These are phyloP conservation scores for Didymella glomerata DNA, from an alignment of 2,329 filamentous ascomycete genomes.

Conservation along the genomic window DNA sequence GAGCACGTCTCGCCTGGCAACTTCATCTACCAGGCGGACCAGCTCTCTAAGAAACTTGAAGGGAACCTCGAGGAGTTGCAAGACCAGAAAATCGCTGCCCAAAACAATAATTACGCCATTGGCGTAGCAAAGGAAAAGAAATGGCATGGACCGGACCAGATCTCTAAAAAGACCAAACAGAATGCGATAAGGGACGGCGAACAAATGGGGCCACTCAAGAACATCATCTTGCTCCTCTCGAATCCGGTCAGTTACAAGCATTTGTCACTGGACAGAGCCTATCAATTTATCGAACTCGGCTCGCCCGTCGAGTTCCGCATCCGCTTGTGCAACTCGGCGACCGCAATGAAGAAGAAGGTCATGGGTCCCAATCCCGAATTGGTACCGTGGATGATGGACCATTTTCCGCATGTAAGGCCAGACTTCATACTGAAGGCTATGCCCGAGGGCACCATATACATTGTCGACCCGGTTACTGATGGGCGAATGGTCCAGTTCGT, in stretches of 20 bases:
- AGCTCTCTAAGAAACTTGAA: slow-evolving; percentile 11
- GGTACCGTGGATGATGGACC: slow-evolving; percentile 36
- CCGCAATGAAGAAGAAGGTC: slow-evolving; percentile 15
- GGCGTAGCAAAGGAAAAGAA: slow-evolving; percentile 8
- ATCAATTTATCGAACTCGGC: slow-evolving; percentile 33
- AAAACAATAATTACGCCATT: slow-evolving; percentile 24
- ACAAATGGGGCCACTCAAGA: slow-evolving; percentile 29
- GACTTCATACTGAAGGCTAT: slow-evolving; percentile 44
- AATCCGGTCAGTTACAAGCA: slow-evolving; percentile 22
- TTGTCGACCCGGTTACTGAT: slow-evolving; percentile 36
- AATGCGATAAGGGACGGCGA: slow-evolving; percentile 5
- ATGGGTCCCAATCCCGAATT: background rate
- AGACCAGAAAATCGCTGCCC: background rate
- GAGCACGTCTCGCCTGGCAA: slow-evolving; percentile 33
- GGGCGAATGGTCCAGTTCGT: slow-evolving; percentile 39
- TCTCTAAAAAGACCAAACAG: background rate
- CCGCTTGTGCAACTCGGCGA: slow-evolving; percentile 10
- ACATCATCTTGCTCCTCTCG: slow-evolving; percentile 26
- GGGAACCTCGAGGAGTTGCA: slow-evolving; percentile 11
- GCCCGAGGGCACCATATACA: slow-evolving; percentile 33
- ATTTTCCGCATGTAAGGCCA: slow-evolving; percentile 43
- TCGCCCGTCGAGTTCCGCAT: slow-evolving; percentile 38
- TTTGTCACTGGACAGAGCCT: slow-evolving; percentile 33
- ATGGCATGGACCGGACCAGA: background rate
- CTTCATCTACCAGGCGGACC: slow-evolving; percentile 27